Evolutionary conservation across 2,329 filamentous ascomycete species (phyloP).

Genomic region (Ilyonectria mors-panacis): DNA sequence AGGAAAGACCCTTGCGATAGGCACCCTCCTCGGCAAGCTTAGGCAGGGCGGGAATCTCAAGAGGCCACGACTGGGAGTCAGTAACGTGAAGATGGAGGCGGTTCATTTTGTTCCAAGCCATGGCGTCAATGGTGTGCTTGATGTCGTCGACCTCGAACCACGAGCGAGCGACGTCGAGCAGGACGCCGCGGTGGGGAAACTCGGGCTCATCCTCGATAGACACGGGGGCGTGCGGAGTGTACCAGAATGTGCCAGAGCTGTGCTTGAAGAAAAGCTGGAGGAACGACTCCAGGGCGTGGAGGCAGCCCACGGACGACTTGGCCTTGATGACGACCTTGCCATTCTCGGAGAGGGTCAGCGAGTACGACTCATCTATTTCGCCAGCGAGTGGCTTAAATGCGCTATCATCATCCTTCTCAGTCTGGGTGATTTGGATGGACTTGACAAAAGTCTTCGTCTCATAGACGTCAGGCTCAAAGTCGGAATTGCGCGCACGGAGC

Average conservation of each 20-base stretch:
- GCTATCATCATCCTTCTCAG: constrained; percentile 64
- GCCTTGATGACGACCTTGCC: constrained; percentile 76
- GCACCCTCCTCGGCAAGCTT: constrained; percentile 81
- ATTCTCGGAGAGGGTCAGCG: constrained; percentile 69
- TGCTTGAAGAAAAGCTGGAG: constrained; percentile 85
- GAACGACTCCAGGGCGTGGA: constrained; percentile 83
- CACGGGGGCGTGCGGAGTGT: constrained; percentile 81
- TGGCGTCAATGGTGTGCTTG: constrained; percentile 81
- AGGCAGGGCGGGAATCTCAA: constrained; percentile 82
- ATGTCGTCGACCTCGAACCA: constrained; percentile 79
- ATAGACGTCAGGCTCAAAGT: constrained; percentile 73
- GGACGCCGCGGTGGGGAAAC: constrained; percentile 83
- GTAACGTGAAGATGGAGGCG: constrained; percentile 85
- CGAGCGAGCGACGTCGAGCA: constrained; percentile 83
- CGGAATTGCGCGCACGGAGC: constrained; percentile 74
- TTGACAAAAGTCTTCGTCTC: constrained; percentile 65
- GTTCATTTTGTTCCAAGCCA: constrained; percentile 88
- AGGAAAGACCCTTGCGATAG: constrained; percentile 77
- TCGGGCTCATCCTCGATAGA: constrained; percentile 80
- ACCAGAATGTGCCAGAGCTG: constrained; percentile 70
- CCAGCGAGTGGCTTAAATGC: constrained; percentile 74
- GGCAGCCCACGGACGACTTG: constrained; percentile 76
- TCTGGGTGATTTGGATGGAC: constrained; percentile 75
- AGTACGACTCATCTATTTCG: constrained; percentile 83
- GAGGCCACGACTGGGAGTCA: constrained; percentile 88